Conservation (phyloP, 1,139 yeast species). For the Debaryomyces robertsiae region DNA sequence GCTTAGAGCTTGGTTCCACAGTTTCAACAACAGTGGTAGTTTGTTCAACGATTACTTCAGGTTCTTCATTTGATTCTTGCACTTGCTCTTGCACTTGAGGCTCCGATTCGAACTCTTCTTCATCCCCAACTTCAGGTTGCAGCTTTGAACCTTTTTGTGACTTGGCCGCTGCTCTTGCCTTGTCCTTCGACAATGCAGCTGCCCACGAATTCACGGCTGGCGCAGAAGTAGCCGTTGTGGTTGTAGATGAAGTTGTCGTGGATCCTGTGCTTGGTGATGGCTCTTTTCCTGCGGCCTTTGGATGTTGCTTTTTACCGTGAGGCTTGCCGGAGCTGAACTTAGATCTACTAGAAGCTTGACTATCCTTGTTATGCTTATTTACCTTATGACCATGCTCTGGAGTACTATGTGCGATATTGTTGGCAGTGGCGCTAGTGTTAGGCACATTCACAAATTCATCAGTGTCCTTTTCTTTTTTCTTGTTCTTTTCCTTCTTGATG, state of each 20-base stretch:
- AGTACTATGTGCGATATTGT: constrained; percentile 15
- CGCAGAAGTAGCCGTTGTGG: constrained; percentile 20
- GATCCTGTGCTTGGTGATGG: constrained; percentile 18
- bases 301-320: constrained; percentile 14
- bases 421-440: constrained; percentile 12
- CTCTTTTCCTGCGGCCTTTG: constrained; percentile 9
- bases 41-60: constrained; percentile 15
- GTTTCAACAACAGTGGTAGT: constrained; percentile 10
- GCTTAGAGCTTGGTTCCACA: constrained; percentile 19
- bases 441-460: constrained; percentile 15
- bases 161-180: constrained; percentile 35
- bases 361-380: constrained; percentile 15
- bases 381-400: constrained; percentile 17
- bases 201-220: constrained; percentile 48
- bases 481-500: constrained; percentile 51
- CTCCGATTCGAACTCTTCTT: constrained; percentile 15
- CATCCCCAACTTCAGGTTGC: constrained; percentile 15
- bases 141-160: constrained; percentile 16
- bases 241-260: constrained; percentile 20
- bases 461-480: constrained; percentile 39
- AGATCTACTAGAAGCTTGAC: constrained; percentile 12
- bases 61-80: constrained; percentile 12
- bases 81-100: constrained; percentile 13
- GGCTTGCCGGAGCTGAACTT: constrained; percentile 12
- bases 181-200: constrained; percentile 47